Conservation (phyloP, 2,329 filamentous ascomycete genomes). For the Talaromyces sp. region DNA sequence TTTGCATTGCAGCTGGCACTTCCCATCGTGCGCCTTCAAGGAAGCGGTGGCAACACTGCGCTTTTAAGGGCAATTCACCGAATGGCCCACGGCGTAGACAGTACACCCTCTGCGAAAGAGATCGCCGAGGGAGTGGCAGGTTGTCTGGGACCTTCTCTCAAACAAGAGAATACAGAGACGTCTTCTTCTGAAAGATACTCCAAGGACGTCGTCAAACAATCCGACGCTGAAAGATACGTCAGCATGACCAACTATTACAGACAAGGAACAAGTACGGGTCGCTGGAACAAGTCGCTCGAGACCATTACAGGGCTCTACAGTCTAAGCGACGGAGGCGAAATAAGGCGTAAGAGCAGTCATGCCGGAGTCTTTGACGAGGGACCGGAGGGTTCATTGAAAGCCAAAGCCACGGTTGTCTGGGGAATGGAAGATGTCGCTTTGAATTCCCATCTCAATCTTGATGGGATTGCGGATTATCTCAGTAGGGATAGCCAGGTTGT, state of each 20-base stretch:
- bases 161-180: conserved; percentile 39
- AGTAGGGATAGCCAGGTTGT: conserved; percentile 47
- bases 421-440: conserved; percentile 51
- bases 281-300: conserved; percentile 51
- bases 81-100: conserved; percentile 31
- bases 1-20: conserved; percentile 51
- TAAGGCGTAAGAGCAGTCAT: conserved; percentile 33
- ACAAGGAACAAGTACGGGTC: conserved; percentile 41
- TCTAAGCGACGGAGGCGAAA: conserved; percentile 31
- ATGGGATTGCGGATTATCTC: conserved; percentile 51
- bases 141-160: conserved; percentile 46
- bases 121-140: conserved; percentile 48
- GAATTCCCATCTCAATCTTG: conserved; percentile 45
- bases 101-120: conserved; percentile 28
- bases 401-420: conserved; percentile 51
- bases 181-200: conserved; percentile 35
- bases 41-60: conserved; percentile 47
- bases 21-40: conserved; percentile 40
- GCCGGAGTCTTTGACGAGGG: conserved; percentile 42
- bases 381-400: conserved; percentile 45
- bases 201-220: conserved; percentile 33
- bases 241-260: conserved; percentile 53
- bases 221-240: conserved; percentile 44
- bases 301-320: conserved; percentile 46
- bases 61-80: conserved; percentile 43